These are phyloP conservation scores for Fraxinus dipetala DNA, from an alignment of 305 asterid genomes.

Conservation along the genomic window DNA sequence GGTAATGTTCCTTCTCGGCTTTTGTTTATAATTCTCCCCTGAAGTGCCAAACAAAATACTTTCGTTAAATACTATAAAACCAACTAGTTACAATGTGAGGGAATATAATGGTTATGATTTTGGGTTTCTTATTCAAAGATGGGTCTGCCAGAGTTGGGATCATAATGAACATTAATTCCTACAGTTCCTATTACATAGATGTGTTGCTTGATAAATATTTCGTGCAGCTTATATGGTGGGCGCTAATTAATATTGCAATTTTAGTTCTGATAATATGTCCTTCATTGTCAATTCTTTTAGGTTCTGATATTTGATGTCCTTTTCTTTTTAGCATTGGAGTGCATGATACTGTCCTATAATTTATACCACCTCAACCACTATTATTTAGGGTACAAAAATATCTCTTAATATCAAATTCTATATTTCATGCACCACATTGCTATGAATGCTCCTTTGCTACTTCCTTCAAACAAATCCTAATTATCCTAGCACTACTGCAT, in stretches of 20 bases:
- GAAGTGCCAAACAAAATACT: not conserved
- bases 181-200: not conserved
- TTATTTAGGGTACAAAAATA: not conserved
- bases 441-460: not conserved
- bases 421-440: not conserved
- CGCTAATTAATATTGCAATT: not conserved
- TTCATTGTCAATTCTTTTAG: not conserved
- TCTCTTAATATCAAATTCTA: not conserved
- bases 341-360: not conserved
- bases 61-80: not conserved
- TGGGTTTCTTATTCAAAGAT: not conserved
- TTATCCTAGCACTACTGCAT: not conserved
- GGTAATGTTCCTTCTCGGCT: slow-evolving; percentile 39
- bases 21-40: not conserved
- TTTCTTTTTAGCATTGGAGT: not conserved
- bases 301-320: not conserved
- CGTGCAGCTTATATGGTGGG: not conserved
- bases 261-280: not conserved
- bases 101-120: not conserved
- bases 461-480: slow-evolving; percentile 1
- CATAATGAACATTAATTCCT: not conserved
- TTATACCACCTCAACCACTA: not conserved
- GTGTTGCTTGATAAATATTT: not conserved
- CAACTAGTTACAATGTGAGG: not conserved
- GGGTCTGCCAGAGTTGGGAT: not conserved